Evolutionary conservation across 179 eudicot species (phyloP).

Genomic region (Actinidia chinensis): DNA sequence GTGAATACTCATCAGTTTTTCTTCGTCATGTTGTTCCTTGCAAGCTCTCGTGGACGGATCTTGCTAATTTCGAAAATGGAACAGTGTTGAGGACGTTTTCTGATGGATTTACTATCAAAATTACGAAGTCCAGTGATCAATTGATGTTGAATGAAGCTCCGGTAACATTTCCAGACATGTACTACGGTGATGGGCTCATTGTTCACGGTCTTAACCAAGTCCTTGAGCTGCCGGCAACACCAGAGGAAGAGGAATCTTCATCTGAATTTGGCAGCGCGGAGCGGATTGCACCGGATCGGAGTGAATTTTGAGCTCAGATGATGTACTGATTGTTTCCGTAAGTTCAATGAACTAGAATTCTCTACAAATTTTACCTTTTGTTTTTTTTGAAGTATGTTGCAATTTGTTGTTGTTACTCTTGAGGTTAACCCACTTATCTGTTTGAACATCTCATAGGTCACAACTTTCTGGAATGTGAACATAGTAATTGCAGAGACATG

Average conservation of each 20-base stretch:
- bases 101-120: not conserved
- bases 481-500: not conserved
- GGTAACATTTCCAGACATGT: slow-evolving; percentile 13
- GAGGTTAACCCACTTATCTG: not conserved
- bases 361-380: too few species aligned
- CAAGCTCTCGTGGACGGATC: slow-evolving; percentile 2
- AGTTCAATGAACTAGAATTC: too few species aligned
- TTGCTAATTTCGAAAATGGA: not conserved
- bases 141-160: slow-evolving; percentile 12
- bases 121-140: not conserved
- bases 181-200: slow-evolving; percentile 12
- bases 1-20: slow-evolving; percentile 40
- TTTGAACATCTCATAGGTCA: not conserved
- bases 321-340: not conserved
- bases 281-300: not conserved
- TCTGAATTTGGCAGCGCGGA: not conserved
- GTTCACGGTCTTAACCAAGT: slow-evolving; percentile 14
- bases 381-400: too few species aligned
- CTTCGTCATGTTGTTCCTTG: slow-evolving; percentile 53
- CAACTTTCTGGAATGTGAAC: not conserved
- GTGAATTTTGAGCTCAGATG: slow-evolving; percentile 19
- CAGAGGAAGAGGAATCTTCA: not conserved
- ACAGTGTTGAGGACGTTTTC: slow-evolving; percentile 7
- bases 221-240: not conserved
- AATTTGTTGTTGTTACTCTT: too few species aligned